Percentiles rank a stretch among this genome's conserved stretches.
These are phyloP conservation scores for Kernera saxatilis DNA, from an alignment of 345 rosid genomes.

Conservation along the genomic window DNA sequence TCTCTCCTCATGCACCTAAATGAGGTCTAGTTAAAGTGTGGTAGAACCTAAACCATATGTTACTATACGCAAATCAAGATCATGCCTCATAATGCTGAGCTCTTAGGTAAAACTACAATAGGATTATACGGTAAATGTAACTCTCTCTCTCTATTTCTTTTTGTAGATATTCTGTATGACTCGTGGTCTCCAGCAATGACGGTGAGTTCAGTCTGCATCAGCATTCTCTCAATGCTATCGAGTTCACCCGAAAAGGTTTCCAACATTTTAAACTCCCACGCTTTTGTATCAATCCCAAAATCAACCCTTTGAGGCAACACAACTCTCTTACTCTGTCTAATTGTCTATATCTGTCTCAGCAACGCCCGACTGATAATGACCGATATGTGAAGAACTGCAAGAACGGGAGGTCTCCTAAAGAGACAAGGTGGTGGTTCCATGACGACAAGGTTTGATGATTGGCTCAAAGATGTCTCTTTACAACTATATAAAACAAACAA, in stretches of 20 bases:
- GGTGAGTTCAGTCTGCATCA: constrained; percentile 90
- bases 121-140: not conserved
- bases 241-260: constrained; percentile 58
- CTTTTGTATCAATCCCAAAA: not conserved
- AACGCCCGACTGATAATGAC: constrained; percentile 93
- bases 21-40: not conserved
- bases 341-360: constrained; percentile 38
- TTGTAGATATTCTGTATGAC: constrained; percentile 84
- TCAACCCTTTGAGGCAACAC: not conserved
- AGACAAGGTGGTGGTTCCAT: constrained; percentile 99
- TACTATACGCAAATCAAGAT: not conserved
- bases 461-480: too few species aligned
- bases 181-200: constrained; percentile 99
- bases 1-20: too few species aligned
- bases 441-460: constrained; percentile 76
- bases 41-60: not conserved
- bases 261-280: not conserved
- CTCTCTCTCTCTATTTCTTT: not conserved
- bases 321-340: not conserved
- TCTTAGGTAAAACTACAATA: not conserved
- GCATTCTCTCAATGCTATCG: constrained; percentile 98
- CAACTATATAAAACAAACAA: too few species aligned
- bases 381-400: constrained; percentile 95
- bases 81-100: not conserved
- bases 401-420: constrained; percentile 95